A percentile compares a stretch with the other conserved stretches of the same genome.
These are phyloP conservation scores for Alternaria ventricosa DNA, from an alignment of 2,329 filamentous ascomycete genomes.

Conservation along the genomic window DNA sequence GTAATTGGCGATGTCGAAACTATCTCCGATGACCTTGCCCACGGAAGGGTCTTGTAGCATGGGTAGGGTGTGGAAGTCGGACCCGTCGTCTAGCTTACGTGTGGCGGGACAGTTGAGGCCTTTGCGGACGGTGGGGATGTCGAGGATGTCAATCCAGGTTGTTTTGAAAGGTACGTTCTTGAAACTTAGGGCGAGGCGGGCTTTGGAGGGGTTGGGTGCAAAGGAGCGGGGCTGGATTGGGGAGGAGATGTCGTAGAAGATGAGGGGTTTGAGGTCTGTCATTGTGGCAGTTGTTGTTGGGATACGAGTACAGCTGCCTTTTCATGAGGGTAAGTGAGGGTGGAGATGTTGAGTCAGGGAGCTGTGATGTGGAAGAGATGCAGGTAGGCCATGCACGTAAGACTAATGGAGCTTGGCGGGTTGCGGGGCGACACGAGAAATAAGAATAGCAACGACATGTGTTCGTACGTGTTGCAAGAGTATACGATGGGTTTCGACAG, in stretches of 20 bases:
- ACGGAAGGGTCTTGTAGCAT: slow-evolving; percentile 59
- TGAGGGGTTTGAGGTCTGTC: slow-evolving; percentile 37
- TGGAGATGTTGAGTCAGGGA: background rate
- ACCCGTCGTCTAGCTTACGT: slow-evolving; percentile 64
- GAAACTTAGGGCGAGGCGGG: slow-evolving; percentile 59
- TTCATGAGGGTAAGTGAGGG: background rate
- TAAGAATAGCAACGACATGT: background rate
- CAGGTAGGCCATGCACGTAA: background rate
- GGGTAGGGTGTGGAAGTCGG: slow-evolving; percentile 67
- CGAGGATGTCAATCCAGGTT: slow-evolving; percentile 60
- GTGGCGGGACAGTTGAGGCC: slow-evolving; percentile 56
- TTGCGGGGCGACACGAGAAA: background rate
- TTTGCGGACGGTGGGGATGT: slow-evolving; percentile 55
- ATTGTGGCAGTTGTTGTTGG: slow-evolving; percentile 14
- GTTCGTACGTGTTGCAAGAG: background rate
- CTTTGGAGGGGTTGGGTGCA: slow-evolving; percentile 60
- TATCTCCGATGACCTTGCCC: slow-evolving; percentile 61
- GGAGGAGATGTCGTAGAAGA: slow-evolving; percentile 59
- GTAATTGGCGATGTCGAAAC: slow-evolving; percentile 70
- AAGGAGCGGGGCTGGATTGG: slow-evolving; percentile 49
- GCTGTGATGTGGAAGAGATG: background rate
- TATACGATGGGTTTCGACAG: background rate
- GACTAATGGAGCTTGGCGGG: background rate
- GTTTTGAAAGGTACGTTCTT: slow-evolving; percentile 58
- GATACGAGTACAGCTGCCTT: background rate